Conservation (phyloP, 768 basidiomycete species). For the Auricularia cornea region DNA sequence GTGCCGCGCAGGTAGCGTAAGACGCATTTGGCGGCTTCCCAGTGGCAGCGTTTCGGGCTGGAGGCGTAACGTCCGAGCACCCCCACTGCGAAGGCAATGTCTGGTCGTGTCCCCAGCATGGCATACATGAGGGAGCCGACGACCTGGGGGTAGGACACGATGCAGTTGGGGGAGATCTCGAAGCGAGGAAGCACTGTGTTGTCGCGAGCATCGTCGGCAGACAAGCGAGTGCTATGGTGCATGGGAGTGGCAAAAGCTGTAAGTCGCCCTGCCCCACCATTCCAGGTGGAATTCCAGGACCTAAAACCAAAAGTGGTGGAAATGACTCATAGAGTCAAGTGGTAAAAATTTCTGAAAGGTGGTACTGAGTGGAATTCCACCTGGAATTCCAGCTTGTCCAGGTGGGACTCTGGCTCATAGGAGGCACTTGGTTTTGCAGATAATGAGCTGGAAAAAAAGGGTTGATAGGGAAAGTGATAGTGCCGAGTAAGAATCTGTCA, state of each 20-base stretch:
- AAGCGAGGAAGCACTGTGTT: neutral
- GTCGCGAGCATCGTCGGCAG: neutral
- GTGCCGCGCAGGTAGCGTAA: conserved; percentile 11
- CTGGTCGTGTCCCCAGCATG: conserved; percentile 7
- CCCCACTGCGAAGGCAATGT: conserved; percentile 7
- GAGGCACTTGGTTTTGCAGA: too few species aligned
- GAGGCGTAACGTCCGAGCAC: conserved; percentile 7
- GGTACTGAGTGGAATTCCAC: too few species aligned
- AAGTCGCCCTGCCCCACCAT: too few species aligned
- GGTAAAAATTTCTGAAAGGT: too few species aligned
- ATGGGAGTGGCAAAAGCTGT: conserved; percentile 1
- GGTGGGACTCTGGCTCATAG: too few species aligned
- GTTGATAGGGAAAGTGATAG: too few species aligned
- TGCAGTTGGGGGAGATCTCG: conserved; percentile 1
- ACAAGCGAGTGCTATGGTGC: neutral
- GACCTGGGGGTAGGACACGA: conserved; percentile 6
- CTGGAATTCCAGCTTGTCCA: too few species aligned
- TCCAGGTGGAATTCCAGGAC: too few species aligned
- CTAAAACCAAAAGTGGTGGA: too few species aligned
- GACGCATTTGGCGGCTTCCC: conserved; percentile 8
- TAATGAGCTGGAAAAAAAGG: too few species aligned
- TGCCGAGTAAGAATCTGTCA: too few species aligned
- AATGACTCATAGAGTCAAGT: too few species aligned
- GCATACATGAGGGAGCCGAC: conserved; percentile 11
- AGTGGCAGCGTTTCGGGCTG: conserved; percentile 7